Evolutionary conservation across 176 grass and related monocot genomes (phyloP).

Genomic region (Aegilops sharonensis): DNA sequence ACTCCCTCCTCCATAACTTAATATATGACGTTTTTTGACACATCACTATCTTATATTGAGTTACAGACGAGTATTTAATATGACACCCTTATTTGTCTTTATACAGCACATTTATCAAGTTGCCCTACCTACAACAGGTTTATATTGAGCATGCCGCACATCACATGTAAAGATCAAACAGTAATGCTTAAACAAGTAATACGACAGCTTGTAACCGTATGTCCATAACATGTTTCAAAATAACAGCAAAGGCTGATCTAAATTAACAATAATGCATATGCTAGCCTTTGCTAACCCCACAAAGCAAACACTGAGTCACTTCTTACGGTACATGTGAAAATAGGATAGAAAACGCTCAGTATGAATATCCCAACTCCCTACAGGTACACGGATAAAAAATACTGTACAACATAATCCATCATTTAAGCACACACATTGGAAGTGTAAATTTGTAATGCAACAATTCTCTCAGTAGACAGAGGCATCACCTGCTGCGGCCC

Average conservation of each 20-base stretch:
- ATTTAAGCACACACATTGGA: background rate
- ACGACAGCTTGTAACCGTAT: background rate
- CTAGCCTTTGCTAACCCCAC: background rate
- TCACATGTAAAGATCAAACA: background rate
- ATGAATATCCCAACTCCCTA: background rate
- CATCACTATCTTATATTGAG: too few relatives aligned
- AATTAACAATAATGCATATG: background rate
- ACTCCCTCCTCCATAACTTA: too few relatives aligned
- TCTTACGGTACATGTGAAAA: background rate
- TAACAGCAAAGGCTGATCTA: too few relatives aligned
- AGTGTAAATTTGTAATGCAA: background rate
- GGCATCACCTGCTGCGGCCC: constrained; percentile 52
- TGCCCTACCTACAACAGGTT: background rate
- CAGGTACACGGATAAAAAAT: background rate
- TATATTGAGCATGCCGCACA: background rate
- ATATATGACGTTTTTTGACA: too few relatives aligned
- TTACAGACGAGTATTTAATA: background rate
- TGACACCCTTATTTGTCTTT: background rate
- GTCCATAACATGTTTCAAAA: background rate
- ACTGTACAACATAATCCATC: background rate
- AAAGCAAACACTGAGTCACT: background rate
- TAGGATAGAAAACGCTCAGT: background rate
- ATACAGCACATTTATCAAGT: background rate
- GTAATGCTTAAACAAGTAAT: background rate
- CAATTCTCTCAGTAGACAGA: background rate